Evolutionary conservation across 768 basidiomycete species (phyloP), one percentile per base, ranked within the genome.

Genomic region (Rhodotorula paludigena): DNA sequence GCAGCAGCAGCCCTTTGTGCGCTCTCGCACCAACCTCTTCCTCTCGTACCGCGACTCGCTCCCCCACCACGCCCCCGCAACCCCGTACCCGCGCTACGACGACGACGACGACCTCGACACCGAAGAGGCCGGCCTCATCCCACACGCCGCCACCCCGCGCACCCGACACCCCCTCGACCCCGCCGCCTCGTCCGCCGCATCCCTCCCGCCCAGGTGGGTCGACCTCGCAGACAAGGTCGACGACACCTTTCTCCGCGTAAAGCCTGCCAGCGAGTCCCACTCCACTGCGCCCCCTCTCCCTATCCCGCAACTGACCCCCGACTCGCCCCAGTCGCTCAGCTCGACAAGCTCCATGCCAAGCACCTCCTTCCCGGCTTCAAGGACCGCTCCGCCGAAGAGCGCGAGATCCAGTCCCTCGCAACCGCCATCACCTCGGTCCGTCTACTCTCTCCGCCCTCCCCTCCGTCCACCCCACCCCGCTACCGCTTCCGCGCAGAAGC

Each of bases 311-410:
- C 38, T 55, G 54, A 51, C 35, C 1, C 25, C 15, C 60, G 9
- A 44, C 2, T 33, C 25, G 11, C 7, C 15, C 57, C 64, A 98
- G 96, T 98, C 76, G 79, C 82, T n/a, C 80, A 84, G 12, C 86
- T 99, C 47, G 96, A 98, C 79, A 96, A 89, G 78, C 85, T 99
- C 9, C 94, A 99, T 74, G 90, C 94, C 72, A 96, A 90, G 77
- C 93, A 96, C 78, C 88, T 88, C 64, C 84, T 99, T 11, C 96
- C 96, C 72, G 94, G 93, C 1, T 99, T 99, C 78, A 85, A 91
- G 77, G 96, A 99, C 84, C 88, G 96, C 59, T 82, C 89, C 4
- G 86, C 86, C 8, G 94, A 99, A 80, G 94, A 98, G 80, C 84
- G 86, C 68, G 93, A 98, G 77, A 99, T 99, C 68, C 89, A 96